Percentiles rank a stretch among this genome's conserved stretches.
Conservation (phyloP, 345 rosid species). For the Lumnitzera racemosa region DNA sequence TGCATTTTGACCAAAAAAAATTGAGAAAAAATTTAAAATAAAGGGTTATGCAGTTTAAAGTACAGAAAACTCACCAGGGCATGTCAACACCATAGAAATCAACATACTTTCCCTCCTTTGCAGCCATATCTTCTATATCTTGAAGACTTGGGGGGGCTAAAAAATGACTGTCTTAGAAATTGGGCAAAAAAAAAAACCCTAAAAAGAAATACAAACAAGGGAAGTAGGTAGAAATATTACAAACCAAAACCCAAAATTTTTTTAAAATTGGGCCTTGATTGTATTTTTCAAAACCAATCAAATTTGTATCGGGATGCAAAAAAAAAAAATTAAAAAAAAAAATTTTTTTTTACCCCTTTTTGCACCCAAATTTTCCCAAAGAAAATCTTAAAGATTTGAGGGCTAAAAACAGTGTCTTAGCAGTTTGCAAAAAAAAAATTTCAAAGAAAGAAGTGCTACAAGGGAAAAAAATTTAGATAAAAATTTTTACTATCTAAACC, state of each 20-base stretch:
- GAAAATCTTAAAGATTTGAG: conserved; percentile 68
- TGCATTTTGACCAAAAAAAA: too few species aligned
- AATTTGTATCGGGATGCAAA: too few species aligned
- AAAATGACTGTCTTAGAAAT: conserved; percentile 11
- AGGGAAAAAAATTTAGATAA: too few species aligned
- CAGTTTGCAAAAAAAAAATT: neutral
- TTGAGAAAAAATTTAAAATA: too few species aligned
- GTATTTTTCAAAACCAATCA: too few species aligned
- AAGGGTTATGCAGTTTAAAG: neutral
- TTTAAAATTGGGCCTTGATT: too few species aligned
- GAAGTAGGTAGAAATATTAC: too few species aligned
- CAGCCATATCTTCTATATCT: conserved; percentile 87
- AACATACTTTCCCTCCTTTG: conserved; percentile 72
- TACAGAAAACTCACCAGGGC: conserved; percentile 53
- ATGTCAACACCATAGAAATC: conserved; percentile 97
- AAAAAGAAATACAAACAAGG: neutral
- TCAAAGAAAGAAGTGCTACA: neutral
- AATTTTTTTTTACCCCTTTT: too few species aligned
- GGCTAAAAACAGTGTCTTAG: conserved; percentile 28
- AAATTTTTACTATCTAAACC: too few species aligned
- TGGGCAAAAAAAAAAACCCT: neutral
- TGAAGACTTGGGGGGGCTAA: conserved; percentile 74
- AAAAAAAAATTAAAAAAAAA: too few species aligned
- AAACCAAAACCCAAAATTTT: too few species aligned
- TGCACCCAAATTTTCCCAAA: conserved; percentile 76